Conservation (phyloP, 2,329 filamentous ascomycete genomes). For the Aspergillus niger region DNA sequence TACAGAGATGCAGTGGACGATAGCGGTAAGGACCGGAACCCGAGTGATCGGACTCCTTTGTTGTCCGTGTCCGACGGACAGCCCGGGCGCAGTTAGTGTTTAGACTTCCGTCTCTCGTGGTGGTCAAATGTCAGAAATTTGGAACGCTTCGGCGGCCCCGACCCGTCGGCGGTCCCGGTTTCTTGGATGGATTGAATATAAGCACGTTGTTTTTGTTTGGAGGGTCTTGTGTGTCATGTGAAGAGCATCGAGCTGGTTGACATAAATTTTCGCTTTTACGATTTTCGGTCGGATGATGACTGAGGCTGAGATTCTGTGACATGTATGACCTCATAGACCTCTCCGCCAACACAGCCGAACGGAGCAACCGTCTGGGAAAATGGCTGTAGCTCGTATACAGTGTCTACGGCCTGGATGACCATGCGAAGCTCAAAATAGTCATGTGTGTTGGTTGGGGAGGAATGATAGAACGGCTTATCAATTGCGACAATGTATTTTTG, state of each 20-base stretch:
- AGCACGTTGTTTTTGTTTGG: background rate
- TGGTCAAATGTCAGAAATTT: background rate
- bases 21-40: slow-evolving; percentile 20
- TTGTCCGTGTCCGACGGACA: slow-evolving; percentile 24
- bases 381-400: background rate
- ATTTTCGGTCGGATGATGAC: background rate
- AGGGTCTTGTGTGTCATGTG: background rate
- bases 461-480: background rate
- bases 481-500: slow-evolving; percentile 9
- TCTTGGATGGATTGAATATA: background rate
- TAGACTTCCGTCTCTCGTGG: slow-evolving; percentile 1
- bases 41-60: slow-evolving; percentile 32
- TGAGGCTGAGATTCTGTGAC: background rate
- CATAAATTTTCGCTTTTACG: background rate
- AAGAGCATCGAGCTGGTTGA: background rate
- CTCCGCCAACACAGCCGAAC: background rate
- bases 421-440: background rate
- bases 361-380: background rate
- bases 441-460: background rate
- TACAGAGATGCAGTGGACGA: slow-evolving; percentile 54
- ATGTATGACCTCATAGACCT: slow-evolving; percentile 4
- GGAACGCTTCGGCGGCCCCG: background rate
- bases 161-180: background rate
- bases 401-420: background rate
- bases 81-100: slow-evolving; percentile 11